phyloP scores from a whole-genome alignment of 257 asterid species.

The Paraleonurus japonicus region DNA sequence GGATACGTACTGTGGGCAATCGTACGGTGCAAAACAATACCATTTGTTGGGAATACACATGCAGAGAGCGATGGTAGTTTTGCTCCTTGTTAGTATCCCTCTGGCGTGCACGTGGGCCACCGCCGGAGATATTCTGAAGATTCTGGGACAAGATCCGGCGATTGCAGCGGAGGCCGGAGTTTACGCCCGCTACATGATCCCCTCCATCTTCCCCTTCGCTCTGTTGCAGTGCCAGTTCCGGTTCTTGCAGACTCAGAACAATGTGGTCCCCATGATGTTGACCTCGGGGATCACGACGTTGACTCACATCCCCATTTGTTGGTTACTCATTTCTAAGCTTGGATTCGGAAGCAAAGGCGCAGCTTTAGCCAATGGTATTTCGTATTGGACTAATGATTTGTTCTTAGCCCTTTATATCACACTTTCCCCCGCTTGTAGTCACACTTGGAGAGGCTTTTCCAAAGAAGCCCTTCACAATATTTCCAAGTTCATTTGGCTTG shows the following conservation, averaged over 20 bases:
- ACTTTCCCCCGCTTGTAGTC: constrained; percentile 51
- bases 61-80: constrained; percentile 68
- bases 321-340: constrained; percentile 50
- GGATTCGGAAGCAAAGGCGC: constrained; percentile 76
- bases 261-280: constrained; percentile 69
- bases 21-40: constrained; percentile 65
- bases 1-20: constrained; percentile 68
- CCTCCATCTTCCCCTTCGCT: constrained; percentile 55
- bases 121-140: constrained; percentile 47
- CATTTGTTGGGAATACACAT: constrained; percentile 66
- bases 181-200: constrained; percentile 62
- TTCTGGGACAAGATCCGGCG: constrained; percentile 60
- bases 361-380: constrained; percentile 59
- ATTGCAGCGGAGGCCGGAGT: constrained; percentile 60
- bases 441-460: constrained; percentile 62
- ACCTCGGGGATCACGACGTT: constrained; percentile 54
- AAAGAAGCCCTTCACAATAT: constrained; percentile 45
- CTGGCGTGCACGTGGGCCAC: constrained; percentile 62
- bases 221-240: constrained; percentile 58
- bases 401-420: constrained; percentile 45
- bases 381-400: constrained; percentile 63
- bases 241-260: constrained; percentile 64
- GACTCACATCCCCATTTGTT: constrained; percentile 49
- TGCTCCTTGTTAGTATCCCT: constrained; percentile 46
- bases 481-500: constrained; percentile 51